Percentiles rank a stretch among this genome's conserved stretches.
Conservation (phyloP, 306 rosid genomes). For the Pyrus betulifolia region DNA sequence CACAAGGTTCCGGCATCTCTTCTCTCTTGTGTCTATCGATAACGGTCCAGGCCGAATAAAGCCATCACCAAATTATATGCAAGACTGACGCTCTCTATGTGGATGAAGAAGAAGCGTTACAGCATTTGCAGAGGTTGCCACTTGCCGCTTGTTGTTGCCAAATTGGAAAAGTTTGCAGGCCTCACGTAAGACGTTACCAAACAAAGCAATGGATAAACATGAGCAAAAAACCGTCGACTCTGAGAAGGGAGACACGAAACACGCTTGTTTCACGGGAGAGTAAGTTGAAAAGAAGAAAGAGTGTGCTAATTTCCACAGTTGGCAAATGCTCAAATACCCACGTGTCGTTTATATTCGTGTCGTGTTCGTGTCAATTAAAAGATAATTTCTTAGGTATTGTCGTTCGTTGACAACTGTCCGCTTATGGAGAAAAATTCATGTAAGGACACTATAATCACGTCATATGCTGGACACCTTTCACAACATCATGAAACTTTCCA, state of each 20-base stretch:
- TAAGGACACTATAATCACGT: no score
- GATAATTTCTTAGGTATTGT: no score
- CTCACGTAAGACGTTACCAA: not conserved
- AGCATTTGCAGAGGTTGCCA: not conserved
- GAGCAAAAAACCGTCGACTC: not conserved
- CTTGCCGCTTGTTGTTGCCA: not conserved
- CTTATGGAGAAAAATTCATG: no score
- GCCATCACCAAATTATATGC: no score
- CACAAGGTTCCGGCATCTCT: no score
- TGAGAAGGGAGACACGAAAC: not conserved
- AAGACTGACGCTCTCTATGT: no score
- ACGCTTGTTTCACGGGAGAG: constrained; percentile 21
- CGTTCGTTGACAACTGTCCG: no score
- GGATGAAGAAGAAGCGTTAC: not conserved
- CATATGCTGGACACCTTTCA: no score
- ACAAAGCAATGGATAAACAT: not conserved
- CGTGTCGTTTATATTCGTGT: not conserved
- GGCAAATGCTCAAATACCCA: not conserved
- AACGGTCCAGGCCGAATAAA: no score
- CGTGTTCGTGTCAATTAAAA: not conserved
- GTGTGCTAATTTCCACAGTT: not conserved
- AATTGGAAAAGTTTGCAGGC: not conserved
- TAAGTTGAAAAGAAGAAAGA: not conserved
- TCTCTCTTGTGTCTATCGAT: no score
- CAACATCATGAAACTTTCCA: no score